Conservation (phyloP, 1,284 basidiomycete genomes). For the Tremellales sp. region DNA sequence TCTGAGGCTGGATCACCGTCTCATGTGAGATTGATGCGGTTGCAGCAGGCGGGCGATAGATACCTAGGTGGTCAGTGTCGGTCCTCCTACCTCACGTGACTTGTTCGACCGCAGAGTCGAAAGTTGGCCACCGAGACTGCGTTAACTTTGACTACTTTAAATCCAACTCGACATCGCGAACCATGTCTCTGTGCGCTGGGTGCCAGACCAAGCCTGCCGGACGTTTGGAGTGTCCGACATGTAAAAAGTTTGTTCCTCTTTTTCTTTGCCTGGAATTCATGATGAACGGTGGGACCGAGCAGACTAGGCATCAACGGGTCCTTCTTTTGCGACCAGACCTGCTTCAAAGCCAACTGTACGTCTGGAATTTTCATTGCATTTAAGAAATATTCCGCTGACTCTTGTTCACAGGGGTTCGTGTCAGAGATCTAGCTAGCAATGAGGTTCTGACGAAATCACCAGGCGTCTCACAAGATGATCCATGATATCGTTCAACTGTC, state of each 20-base stretch:
- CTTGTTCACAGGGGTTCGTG: slow-evolving; percentile 22
- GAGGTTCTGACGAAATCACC: slow-evolving; percentile 4
- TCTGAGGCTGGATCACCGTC: too few relatives aligned
- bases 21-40: too few relatives aligned
- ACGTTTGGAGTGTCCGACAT: slow-evolving; percentile 48
- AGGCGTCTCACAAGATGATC: slow-evolving; percentile 44
- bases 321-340: slow-evolving; percentile 51
- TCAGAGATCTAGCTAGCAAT: background rate
- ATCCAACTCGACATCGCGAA: too few relatives aligned
- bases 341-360: slow-evolving; percentile 51
- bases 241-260: slow-evolving; percentile 44
- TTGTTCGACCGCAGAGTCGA: too few relatives aligned
- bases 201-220: slow-evolving; percentile 46
- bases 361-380: background rate
- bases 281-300: slow-evolving; percentile 2
- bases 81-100: too few relatives aligned
- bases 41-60: too few relatives aligned
- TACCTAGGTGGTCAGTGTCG: too few relatives aligned
- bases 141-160: too few relatives aligned
- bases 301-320: slow-evolving; percentile 48
- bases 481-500: slow-evolving; percentile 46
- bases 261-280: background rate
- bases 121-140: too few relatives aligned
- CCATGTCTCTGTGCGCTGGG: slow-evolving; percentile 46
- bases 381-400: background rate